Percentiles rank a stretch among this genome's conserved stretches.
These are phyloP conservation scores for Scutellaria barbata DNA, from an alignment of 257 asterid genomes.

Conservation along the genomic window DNA sequence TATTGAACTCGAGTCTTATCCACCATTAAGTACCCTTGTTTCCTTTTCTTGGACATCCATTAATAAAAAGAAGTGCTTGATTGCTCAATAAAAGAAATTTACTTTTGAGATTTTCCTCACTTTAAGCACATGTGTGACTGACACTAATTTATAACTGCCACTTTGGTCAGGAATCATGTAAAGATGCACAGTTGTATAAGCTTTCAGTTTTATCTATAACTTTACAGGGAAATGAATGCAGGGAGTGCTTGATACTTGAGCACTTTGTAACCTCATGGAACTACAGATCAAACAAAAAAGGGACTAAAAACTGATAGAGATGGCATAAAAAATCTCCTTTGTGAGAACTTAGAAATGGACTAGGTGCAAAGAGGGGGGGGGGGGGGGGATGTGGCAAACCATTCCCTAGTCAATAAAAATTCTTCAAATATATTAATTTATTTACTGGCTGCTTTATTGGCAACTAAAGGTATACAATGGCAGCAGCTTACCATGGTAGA, in stretches of 20 bases:
- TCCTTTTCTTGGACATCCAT: neutral
- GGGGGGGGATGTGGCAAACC: neutral
- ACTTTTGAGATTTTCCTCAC: neutral
- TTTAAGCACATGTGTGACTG: neutral
- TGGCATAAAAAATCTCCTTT: neutral
- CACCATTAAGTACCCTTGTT: neutral
- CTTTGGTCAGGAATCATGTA: neutral
- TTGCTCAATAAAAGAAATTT: slow-evolving; percentile 18
- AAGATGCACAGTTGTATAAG: neutral
- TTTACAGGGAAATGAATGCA: neutral
- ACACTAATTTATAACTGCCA: neutral
- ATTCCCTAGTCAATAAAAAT: slow-evolving; percentile 23
- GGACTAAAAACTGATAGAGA: no score
- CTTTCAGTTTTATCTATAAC: slow-evolving; percentile 17
- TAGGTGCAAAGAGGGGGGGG: slow-evolving; percentile 13
- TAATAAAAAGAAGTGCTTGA: neutral
- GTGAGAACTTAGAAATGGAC: slow-evolving; percentile 21
- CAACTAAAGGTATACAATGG: slow-evolving; percentile 14
- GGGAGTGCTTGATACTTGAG: neutral
- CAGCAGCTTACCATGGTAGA: slow-evolving; percentile 61
- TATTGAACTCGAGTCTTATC: neutral
- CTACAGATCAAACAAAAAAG: no score
- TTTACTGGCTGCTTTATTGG: slow-evolving; percentile 21
- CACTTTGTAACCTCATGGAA: neutral
- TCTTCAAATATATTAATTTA: slow-evolving; percentile 25